Evolutionary conservation across 306 rosid species (phyloP).

Genomic region (Ziziphus jujuba): DNA sequence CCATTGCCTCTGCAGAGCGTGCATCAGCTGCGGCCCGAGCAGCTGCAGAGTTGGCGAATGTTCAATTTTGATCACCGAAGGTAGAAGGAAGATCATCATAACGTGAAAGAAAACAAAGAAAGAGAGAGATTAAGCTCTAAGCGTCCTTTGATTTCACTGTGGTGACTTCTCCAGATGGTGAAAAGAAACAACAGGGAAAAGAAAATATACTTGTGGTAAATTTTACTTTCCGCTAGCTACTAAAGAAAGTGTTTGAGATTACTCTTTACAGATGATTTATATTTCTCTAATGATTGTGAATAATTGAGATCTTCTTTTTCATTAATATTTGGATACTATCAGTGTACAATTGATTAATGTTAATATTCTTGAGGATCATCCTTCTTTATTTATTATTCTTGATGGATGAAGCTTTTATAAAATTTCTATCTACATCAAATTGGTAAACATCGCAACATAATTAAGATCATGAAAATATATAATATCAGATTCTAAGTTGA

Average conservation of each 20-base stretch:
- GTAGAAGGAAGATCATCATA: constrained; percentile 46
- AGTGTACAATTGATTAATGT: neutral
- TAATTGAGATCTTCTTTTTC: neutral
- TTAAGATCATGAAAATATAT: too few species aligned
- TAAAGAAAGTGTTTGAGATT: constrained; percentile 15
- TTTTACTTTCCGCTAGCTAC: constrained; percentile 14
- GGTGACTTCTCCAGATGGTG: constrained; percentile 1
- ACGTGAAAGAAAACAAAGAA: neutral
- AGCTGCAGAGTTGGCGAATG: constrained; percentile 68
- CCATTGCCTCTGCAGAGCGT: constrained; percentile 85
- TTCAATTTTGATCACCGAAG: constrained; percentile 45
- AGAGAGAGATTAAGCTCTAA: neutral
- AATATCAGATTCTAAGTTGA: too few species aligned
- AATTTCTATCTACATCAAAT: too few species aligned
- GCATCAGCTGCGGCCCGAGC: constrained; percentile 86
- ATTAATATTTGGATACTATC: neutral
- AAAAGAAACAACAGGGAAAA: neutral
- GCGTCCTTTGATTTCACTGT: constrained; percentile 4
- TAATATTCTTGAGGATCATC: neutral
- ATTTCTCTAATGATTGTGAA: constrained; percentile 22
- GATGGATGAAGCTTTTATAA: too few species aligned
- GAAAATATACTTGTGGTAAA: constrained; percentile 1
- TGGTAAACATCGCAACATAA: too few species aligned
- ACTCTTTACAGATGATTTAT: constrained; percentile 6
- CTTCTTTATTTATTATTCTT: too few species aligned